Evolutionary conservation across 2,329 filamentous ascomycete species (phyloP).

Genomic region (Aspergillus piperis): DNA sequence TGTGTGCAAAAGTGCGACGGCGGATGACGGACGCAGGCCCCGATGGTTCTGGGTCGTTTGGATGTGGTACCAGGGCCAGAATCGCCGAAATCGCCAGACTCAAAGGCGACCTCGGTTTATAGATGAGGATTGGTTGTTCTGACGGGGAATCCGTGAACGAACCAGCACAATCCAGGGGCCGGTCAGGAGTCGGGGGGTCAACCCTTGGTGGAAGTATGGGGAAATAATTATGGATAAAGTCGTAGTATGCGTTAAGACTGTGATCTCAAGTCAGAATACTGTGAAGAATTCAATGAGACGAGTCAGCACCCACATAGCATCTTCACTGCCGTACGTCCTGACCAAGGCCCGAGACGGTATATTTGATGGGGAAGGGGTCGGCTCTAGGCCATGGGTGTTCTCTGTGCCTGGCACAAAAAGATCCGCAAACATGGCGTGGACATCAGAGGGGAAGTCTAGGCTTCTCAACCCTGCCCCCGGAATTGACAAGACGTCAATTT

Average conservation of each 20-base stretch:
- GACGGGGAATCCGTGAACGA: slow-evolving; percentile 34
- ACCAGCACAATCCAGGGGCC: slow-evolving; percentile 35
- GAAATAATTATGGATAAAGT: slow-evolving; percentile 49
- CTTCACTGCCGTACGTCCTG: slow-evolving; percentile 43
- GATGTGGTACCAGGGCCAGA: slow-evolving; percentile 46
- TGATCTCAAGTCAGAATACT: slow-evolving; percentile 16
- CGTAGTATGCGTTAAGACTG: slow-evolving; percentile 50
- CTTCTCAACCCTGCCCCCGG: slow-evolving; percentile 44
- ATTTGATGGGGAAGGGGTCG: slow-evolving; percentile 30
- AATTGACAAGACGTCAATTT: slow-evolving; percentile 44
- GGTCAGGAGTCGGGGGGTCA: slow-evolving; percentile 32
- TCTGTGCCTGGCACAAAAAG: slow-evolving; percentile 33
- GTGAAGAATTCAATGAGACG: neutral
- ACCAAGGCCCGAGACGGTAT: slow-evolving; percentile 33
- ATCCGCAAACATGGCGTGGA: slow-evolving; percentile 42
- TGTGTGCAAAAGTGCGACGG: slow-evolving; percentile 43
- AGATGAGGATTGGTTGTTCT: slow-evolving; percentile 35
- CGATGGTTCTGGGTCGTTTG: slow-evolving; percentile 40
- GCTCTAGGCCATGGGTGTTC: slow-evolving; percentile 30
- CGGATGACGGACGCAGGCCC: slow-evolving; percentile 37
- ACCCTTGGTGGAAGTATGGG: slow-evolving; percentile 46
- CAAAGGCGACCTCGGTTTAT: slow-evolving; percentile 45
- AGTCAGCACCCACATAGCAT: slow-evolving; percentile 39
- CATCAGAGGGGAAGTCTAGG: slow-evolving; percentile 41
- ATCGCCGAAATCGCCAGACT: slow-evolving; percentile 48